Conservation (phyloP, 2,329 filamentous ascomycete genomes). For the Drechslerella stenobrocha region DNA sequence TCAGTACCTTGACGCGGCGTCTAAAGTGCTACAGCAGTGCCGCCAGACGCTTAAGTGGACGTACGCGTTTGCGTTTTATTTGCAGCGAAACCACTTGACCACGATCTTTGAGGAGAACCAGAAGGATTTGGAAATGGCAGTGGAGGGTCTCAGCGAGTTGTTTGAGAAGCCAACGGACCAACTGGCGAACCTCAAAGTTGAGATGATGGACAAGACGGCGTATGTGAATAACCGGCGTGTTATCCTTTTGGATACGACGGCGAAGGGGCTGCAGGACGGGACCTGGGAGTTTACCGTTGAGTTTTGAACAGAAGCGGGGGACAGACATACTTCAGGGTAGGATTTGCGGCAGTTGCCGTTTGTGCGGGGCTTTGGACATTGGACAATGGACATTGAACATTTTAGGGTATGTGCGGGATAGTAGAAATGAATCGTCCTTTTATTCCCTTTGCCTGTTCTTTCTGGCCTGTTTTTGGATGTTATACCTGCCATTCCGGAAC, state of each 20-base stretch:
- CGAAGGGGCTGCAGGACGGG: constrained; percentile 87
- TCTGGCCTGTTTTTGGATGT: no score
- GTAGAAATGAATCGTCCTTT: no score
- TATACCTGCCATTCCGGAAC: no score
- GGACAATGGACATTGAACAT: no score
- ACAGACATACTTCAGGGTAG: no score
- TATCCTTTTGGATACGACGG: constrained; percentile 88
- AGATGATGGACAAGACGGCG: constrained; percentile 97
- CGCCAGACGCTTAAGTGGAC: constrained; percentile 99
- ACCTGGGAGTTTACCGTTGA: constrained; percentile 56
- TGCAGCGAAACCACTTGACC: constrained; percentile 92
- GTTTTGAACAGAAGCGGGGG: constrained; percentile 18
- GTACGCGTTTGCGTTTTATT: constrained; percentile 96
- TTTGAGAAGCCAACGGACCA: constrained; percentile 96
- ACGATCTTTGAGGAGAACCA: constrained; percentile 99
- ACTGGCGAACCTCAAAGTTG: constrained; percentile 82
- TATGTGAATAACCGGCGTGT: constrained; percentile 93
- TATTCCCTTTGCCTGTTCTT: no score
- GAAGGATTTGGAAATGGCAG: constrained; percentile 94
- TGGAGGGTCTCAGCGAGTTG: constrained; percentile 97
- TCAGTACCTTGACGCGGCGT: constrained; percentile 91
- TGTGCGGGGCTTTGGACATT: no score
- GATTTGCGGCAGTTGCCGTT: no score
- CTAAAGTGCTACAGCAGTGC: constrained; percentile 89
- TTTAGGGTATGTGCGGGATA: no score